phyloP scores from a whole-genome alignment of 2,329 filamentous ascomycete genomes.

The Fusarium sp. region DNA sequence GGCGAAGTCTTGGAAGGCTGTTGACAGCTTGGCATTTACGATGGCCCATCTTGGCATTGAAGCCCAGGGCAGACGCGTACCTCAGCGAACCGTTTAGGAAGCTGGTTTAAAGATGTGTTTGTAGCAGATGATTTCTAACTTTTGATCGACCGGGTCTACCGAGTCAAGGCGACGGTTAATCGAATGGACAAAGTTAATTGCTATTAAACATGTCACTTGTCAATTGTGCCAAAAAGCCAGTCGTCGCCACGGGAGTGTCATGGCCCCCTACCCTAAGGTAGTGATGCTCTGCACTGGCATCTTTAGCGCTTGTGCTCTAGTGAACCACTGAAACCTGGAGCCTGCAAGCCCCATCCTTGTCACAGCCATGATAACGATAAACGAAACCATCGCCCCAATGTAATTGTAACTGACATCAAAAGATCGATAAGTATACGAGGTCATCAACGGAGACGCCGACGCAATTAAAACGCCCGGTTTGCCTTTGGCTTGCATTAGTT shows the following conservation, averaged over 20 bases:
- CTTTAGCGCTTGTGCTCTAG: neutral
- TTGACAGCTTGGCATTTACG: conserved; percentile 25
- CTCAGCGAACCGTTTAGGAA: conserved; percentile 10
- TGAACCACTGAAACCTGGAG: no score
- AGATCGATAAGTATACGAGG: neutral
- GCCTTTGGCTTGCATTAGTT: conserved; percentile 17
- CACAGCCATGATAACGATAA: neutral
- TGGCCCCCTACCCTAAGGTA: neutral
- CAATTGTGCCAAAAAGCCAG: neutral
- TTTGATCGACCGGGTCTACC: no score
- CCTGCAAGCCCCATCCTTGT: neutral
- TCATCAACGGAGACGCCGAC: conserved; percentile 1
- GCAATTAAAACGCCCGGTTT: neutral
- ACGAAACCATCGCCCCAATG: no score
- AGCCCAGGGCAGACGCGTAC: neutral
- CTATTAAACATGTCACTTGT: neutral
- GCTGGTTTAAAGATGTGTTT: neutral
- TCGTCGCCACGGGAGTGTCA: no score
- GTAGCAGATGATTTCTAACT: neutral
- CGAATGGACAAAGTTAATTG: no score
- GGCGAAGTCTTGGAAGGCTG: conserved; percentile 6
- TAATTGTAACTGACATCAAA: neutral
- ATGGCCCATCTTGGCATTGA: conserved; percentile 15
- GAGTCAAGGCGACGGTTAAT: no score
- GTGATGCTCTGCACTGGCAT: neutral